Percentiles rank a stretch among this genome's conserved stretches.
These are phyloP conservation scores for Suillus subluteus DNA, from an alignment of 768 basidiomycete genomes.

Conservation along the genomic window DNA sequence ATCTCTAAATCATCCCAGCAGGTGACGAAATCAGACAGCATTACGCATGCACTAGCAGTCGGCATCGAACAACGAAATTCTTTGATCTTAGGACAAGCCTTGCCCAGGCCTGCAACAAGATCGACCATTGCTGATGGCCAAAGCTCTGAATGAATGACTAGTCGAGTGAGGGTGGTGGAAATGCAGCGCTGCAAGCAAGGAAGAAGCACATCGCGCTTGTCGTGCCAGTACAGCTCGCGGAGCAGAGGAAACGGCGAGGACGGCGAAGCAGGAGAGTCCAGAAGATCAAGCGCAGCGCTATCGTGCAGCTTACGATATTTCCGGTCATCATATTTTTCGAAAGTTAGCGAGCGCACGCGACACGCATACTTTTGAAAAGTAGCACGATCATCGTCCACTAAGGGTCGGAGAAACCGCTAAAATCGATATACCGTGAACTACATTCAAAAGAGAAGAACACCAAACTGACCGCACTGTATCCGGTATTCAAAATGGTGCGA, in stretches of 20 bases:
- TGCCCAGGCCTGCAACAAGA: not conserved
- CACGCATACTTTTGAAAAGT: not conserved
- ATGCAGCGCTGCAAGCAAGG: not conserved
- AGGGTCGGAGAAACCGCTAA: not conserved
- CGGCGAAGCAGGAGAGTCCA: not conserved
- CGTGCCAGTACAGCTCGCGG: not conserved
- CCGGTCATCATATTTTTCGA: not conserved
- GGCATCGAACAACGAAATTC: not conserved
- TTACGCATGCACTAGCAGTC: not conserved
- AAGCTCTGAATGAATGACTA: not conserved
- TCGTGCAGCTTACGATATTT: not conserved
- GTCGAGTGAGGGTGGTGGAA: not conserved
- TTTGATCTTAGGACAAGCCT: not conserved
- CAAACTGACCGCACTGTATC: not conserved
- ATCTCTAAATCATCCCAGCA: not conserved
- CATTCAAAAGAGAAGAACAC: not conserved
- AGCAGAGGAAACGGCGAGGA: not conserved
- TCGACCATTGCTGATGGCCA: not conserved
- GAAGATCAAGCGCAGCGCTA: not conserved
- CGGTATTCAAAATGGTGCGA: no score
- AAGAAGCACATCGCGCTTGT: not conserved
- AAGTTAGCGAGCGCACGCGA: constrained; percentile 2
- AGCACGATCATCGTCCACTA: not conserved
- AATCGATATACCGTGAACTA: not conserved
- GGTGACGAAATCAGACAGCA: not conserved